Evolutionary conservation across 2,329 filamentous ascomycete species (phyloP).

Genomic region (Hortaea sp.): DNA sequence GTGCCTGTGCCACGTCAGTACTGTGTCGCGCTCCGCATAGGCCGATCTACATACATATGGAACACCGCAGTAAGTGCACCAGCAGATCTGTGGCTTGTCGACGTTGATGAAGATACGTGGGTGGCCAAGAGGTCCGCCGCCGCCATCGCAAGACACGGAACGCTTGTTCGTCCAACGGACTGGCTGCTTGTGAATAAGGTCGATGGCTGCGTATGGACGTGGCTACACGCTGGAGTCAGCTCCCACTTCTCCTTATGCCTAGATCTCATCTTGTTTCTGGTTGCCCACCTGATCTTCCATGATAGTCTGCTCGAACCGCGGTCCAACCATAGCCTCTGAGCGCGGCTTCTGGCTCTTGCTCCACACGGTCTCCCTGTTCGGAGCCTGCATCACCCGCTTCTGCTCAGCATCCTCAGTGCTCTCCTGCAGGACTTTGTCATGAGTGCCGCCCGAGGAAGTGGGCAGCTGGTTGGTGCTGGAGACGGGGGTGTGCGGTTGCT

Average conservation of each 20-base stretch:
- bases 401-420: conserved; percentile 44
- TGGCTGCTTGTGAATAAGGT: conserved; percentile 90
- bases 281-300: conserved; percentile 77
- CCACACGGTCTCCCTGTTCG: conserved; percentile 76
- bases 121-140: conserved; percentile 81
- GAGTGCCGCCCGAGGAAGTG: conserved; percentile 38
- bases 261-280: not conserved
- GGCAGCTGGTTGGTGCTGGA: conserved; percentile 53
- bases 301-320: conserved; percentile 94
- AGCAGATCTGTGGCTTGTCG: conserved; percentile 88
- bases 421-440: conserved; percentile 48
- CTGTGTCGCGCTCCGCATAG: not conserved
- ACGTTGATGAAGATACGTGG: conserved; percentile 95
- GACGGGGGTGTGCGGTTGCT: conserved; percentile 36
- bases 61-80: conserved; percentile 85
- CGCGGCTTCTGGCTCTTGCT: conserved; percentile 75
- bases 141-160: conserved; percentile 80
- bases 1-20: conserved; percentile 49
- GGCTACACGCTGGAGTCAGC: conserved; percentile 48
- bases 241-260: not conserved
- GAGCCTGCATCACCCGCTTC: conserved; percentile 61
- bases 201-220: conserved; percentile 79
- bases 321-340: conserved; percentile 78
- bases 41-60: conserved; percentile 64
- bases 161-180: conserved; percentile 82